Evolutionary conservation across 108 stramenopile species (phyloP), one percentile per base, ranked within the genome.

Genomic region (Bacterosira constricta): DNA sequence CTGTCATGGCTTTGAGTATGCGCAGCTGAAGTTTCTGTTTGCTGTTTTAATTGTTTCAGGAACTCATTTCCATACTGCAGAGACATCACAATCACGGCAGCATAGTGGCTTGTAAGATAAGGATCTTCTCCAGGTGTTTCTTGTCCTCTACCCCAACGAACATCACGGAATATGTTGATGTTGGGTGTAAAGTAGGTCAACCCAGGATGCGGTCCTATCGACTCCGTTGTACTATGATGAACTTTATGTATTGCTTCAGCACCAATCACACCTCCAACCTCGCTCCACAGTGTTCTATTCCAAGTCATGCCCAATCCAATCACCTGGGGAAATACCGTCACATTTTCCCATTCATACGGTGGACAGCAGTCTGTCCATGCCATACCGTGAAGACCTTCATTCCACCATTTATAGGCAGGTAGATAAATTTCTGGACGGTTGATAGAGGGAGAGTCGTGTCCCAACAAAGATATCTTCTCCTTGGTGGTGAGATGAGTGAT

Each of bases 111-210:
- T 2, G 75, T 83, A 39, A 89, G 54, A 49, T 68, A 81, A 1
- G 91, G 91, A 69, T 92, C 91, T 71, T 92, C 91, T 8, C 87
- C 84, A 6, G 87, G 84, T 1, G 67, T 75, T 71, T 91, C 90
- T 45, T 86, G 85, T 32, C 78, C 80, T 17, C 91, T 62, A 23
- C 91, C 91, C 86, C 86, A 92, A 26, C 91, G 77, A n/a, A 88
- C 88, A 73, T 92, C 90, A 36, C 90, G 71, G 27, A 83, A 79
- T 29, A 88, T 66, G 54, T 92, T 92, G 12, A 92, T 75, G 42
- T 83, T 87, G 12, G 90, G 90, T 18, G 72, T 67, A 82, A 84
- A 91, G 57, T 72, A 88, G 7, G 87, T 88, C 25, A 86, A 49
- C 34, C 83, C 85, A 30, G 67, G 76, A 58, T 83, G 73, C 17